Percentiles rank a stretch among this genome's conserved stretches.
These are phyloP conservation scores for Quercus agrifolia DNA, from an alignment of 306 rosid genomes.

Conservation along the genomic window DNA sequence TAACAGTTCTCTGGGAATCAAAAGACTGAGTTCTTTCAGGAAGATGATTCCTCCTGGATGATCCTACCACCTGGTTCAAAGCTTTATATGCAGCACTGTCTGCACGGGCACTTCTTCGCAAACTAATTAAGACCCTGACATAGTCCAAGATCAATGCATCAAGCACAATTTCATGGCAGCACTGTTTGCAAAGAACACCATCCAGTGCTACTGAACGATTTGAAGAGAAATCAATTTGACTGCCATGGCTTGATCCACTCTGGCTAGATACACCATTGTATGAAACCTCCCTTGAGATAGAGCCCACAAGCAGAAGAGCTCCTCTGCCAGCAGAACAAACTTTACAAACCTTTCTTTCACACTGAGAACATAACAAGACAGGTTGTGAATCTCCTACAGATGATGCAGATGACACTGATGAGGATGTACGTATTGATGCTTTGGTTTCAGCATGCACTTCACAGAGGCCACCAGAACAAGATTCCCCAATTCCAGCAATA, in stretches of 20 bases:
- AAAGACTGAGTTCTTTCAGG: constrained; percentile 36
- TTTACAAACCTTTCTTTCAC: constrained; percentile 85
- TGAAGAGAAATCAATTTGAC: constrained; percentile 59
- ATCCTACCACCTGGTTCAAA: constrained; percentile 65
- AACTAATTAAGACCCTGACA: constrained; percentile 73
- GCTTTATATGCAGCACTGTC: constrained; percentile 68
- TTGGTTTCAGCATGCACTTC: constrained; percentile 79
- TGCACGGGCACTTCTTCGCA: constrained; percentile 66
- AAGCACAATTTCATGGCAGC: constrained; percentile 75
- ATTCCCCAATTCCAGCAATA: constrained; percentile 61
- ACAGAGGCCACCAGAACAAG: constrained; percentile 71
- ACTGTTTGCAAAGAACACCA: constrained; percentile 72
- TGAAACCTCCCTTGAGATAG: constrained; percentile 53
- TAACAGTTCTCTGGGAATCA: constrained; percentile 34
- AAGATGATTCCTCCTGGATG: constrained; percentile 45
- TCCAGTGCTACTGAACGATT: constrained; percentile 62
- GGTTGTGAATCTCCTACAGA: constrained; percentile 43
- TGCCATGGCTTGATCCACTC: constrained; percentile 51
- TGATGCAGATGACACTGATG: constrained; percentile 33
- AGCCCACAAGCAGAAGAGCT: constrained; percentile 67
- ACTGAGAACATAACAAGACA: constrained; percentile 70
- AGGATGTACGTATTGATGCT: constrained; percentile 28
- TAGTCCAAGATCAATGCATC: constrained; percentile 84
- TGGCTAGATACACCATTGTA: constrained; percentile 60
- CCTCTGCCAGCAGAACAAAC: constrained; percentile 97